These are phyloP conservation scores for Butyriboletus regius DNA, from an alignment of 1,284 basidiomycete species.

Conservation along the genomic window DNA sequence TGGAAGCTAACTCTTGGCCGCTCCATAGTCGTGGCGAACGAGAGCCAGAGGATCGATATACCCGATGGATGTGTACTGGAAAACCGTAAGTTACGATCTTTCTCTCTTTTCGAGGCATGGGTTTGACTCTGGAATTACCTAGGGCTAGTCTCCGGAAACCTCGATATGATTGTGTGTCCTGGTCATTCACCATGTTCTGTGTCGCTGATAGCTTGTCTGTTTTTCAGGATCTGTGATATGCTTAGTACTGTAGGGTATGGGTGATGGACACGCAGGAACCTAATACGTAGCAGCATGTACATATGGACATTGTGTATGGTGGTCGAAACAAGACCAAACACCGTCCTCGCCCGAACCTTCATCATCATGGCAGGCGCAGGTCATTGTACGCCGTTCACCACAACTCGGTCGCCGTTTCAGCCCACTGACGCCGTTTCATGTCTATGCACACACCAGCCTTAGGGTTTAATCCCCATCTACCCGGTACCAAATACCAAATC, in stretches of 20 bases:
- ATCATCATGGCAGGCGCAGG: conserved; percentile 28
- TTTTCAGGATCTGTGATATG: conserved; percentile 96
- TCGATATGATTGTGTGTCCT: conserved; percentile 54
- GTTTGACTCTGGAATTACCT: conserved; percentile 3
- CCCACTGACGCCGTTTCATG: not conserved
- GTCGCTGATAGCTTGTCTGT: conserved; percentile 55
- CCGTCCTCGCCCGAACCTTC: conserved; percentile 19
- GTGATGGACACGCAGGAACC: conserved; percentile 28
- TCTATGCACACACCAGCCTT: conserved; percentile 37
- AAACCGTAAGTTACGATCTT: conserved; percentile 64
- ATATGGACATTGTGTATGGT: not conserved
- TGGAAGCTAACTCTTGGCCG: not conserved
- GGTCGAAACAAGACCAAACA: conserved; percentile 27
- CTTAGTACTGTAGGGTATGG: conserved; percentile 72
- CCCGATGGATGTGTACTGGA: conserved; percentile 91
- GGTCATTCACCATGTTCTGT: not conserved
- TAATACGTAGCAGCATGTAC: not conserved
- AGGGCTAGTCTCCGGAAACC: conserved; percentile 55
- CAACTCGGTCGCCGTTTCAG: not conserved
- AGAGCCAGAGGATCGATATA: conserved; percentile 88
- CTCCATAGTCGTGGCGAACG: conserved; percentile 64
- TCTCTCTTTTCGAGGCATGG: too few relatives aligned
- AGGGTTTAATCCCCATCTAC: conserved; percentile 81
- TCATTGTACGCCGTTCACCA: conserved; percentile 20
- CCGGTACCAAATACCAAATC: conserved; percentile 68